These are phyloP conservation scores for Metschnikowia sp. DNA, from an alignment of 805 yeast species.

Conservation along the genomic window DNA sequence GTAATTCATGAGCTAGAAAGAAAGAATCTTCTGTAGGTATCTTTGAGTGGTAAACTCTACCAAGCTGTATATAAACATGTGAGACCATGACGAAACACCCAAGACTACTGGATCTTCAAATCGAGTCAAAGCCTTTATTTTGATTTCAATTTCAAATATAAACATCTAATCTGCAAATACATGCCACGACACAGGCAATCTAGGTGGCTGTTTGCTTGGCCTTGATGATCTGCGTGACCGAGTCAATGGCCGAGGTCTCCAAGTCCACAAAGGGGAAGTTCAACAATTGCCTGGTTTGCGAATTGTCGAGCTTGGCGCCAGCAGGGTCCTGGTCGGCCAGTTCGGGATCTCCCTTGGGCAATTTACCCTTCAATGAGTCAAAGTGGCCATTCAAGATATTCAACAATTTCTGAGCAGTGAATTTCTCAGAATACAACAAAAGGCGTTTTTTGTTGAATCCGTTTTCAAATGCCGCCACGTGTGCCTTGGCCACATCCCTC, in stretches of 20 bases:
- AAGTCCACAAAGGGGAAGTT: conserved; percentile 21
- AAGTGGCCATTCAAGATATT: conserved; percentile 36
- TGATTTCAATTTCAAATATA: no score
- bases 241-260: conserved; percentile 35
- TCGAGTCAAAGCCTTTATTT: no score
- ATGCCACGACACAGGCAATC: no score
- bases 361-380: conserved; percentile 40
- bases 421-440: conserved; percentile 22
- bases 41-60: no score
- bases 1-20: no score
- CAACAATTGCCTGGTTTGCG: conserved; percentile 11
- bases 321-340: not conserved
- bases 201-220: no score
- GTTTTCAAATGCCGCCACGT: conserved; percentile 20
- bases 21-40: no score
- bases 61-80: no score
- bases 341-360: conserved; percentile 39
- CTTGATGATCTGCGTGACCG: conserved; percentile 5
- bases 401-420: conserved; percentile 26
- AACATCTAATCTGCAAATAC: no score
- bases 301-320: conserved; percentile 11
- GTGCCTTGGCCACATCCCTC: conserved; percentile 19
- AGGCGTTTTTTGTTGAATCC: conserved; percentile 24
- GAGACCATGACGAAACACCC: no score
- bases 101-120: no score